Conservation (phyloP, 2,329 filamentous ascomycete species). For the Monilinia polystroma region DNA sequence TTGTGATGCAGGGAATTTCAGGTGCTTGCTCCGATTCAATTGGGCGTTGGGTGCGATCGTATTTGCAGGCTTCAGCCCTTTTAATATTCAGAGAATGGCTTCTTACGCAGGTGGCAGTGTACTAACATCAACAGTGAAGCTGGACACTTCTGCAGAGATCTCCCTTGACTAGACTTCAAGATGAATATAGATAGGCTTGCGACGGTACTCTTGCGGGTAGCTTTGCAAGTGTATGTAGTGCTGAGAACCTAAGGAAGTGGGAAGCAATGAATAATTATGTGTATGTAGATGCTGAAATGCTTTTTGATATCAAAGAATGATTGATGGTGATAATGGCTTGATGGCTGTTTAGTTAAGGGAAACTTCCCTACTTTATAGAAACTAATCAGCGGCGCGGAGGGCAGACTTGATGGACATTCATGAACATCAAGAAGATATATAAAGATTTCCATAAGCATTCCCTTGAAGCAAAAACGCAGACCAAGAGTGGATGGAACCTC, state of each 20-base stretch:
- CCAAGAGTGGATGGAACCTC: constrained; percentile 19
- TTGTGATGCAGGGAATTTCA: constrained; percentile 32
- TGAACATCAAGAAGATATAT: constrained; percentile 25
- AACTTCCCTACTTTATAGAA: constrained; percentile 22
- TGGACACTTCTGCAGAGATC: constrained; percentile 7
- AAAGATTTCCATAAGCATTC: constrained; percentile 23
- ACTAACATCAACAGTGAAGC: constrained; percentile 35
- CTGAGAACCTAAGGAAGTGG: background rate
- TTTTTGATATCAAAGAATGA: background rate
- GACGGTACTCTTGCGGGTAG: background rate
- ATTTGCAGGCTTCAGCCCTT: constrained; percentile 34
- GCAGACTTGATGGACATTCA: background rate
- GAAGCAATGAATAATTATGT: background rate
- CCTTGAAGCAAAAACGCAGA: background rate
- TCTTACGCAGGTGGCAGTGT: background rate
- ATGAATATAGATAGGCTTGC: background rate
- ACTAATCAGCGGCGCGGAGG: constrained; percentile 4
- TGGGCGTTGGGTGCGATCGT: constrained; percentile 24
- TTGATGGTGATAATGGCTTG: constrained; percentile 16
- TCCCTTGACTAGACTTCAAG: background rate
- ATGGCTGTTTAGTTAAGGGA: background rate
- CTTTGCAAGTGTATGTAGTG: background rate
- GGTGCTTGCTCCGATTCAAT: constrained; percentile 25
- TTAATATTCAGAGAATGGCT: constrained; percentile 25
- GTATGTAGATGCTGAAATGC: background rate